These are phyloP conservation scores for Neofusicoccum ribis DNA, from an alignment of 2,329 filamentous ascomycete genomes.

Conservation along the genomic window DNA sequence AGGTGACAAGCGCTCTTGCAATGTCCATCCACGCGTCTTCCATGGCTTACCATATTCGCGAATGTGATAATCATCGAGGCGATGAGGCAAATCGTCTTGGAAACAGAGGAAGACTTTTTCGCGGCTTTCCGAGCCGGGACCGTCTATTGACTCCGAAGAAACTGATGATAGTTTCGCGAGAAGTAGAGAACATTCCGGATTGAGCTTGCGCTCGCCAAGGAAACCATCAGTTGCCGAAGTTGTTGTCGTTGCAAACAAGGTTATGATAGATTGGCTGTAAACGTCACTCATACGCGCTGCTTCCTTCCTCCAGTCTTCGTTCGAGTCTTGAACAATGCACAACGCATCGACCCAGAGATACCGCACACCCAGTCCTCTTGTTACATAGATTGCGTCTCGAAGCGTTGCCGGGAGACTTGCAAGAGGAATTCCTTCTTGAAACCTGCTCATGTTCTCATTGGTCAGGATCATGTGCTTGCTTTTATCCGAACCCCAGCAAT, in stretches of 20 bases:
- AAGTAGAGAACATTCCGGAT: background rate
- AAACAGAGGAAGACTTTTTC: no score
- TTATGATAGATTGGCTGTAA: background rate
- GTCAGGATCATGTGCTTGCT: background rate
- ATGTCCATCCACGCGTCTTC: background rate
- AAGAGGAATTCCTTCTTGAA: background rate
- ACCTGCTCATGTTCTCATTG: background rate
- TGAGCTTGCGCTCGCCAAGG: background rate
- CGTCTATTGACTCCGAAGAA: no score
- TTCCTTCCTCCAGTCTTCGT: background rate
- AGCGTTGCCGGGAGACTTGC: background rate
- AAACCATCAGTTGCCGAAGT: background rate
- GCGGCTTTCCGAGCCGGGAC: no score
- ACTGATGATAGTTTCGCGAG: no score
- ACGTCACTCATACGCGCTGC: background rate
- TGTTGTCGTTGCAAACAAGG: background rate
- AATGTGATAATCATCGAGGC: no score
- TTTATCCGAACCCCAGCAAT: background rate
- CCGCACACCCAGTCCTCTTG: background rate
- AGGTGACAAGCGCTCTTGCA: background rate
- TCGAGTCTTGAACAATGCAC: background rate
- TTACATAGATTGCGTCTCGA: background rate
- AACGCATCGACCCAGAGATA: background rate
- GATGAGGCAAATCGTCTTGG: no score
- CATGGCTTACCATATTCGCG: background rate